Evolutionary conservation across 2,329 filamentous ascomycete species (phyloP).

Genomic region (Hymenoscyphus infarciens): DNA sequence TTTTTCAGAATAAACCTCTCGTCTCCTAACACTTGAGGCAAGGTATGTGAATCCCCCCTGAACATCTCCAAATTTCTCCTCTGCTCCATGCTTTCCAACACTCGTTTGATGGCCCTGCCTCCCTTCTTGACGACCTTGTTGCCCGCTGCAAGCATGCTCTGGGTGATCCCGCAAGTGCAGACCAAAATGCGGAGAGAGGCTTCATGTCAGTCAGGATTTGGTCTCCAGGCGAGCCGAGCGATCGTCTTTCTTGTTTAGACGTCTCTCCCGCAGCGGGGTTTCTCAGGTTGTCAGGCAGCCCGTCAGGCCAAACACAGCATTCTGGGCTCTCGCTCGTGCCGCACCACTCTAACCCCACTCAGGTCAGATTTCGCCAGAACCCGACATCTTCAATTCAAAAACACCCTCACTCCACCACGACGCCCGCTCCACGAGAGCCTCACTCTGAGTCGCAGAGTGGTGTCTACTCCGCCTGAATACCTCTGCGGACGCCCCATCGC

Average conservation of each 20-base stretch:
- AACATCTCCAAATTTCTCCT: background rate
- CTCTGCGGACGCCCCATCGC: background rate
- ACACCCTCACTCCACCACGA: slow-evolving; percentile 3
- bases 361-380: background rate
- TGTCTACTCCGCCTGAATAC: background rate
- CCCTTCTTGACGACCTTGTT: background rate
- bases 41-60: slow-evolving; percentile 7
- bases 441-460: background rate
- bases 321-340: background rate
- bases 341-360: slow-evolving; percentile 1
- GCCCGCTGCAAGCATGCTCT: background rate
- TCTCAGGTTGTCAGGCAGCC: too few relatives aligned
- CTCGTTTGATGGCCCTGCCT: slow-evolving; percentile 8
- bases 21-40: background rate
- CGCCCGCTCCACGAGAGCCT: background rate
- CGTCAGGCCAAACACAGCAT: background rate
- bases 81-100: background rate
- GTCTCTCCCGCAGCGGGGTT: too few relatives aligned
- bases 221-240: background rate
- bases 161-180: slow-evolving; percentile 8
- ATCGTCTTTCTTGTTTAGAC: slow-evolving; percentile 2
- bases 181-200: slow-evolving; percentile 8
- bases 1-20: background rate
- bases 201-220: slow-evolving; percentile 2
- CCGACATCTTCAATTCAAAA: background rate